phyloP scores from a whole-genome alignment of 768 basidiomycete species.

The Crepidotus variabilis region DNA sequence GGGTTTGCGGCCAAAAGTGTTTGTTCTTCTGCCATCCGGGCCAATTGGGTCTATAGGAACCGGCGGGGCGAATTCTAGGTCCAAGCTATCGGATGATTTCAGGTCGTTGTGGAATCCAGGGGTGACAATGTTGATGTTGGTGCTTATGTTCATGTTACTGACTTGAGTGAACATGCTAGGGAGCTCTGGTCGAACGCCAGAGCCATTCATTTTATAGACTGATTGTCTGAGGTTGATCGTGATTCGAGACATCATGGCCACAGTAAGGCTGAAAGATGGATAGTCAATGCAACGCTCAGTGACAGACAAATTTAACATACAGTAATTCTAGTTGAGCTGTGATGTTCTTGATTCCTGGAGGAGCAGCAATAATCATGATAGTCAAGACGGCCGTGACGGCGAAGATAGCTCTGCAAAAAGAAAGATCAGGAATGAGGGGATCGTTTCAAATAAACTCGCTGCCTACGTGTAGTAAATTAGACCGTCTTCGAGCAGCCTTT shows the following conservation, averaged over 20 bases:
- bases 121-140: conserved; percentile 12
- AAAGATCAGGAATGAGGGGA: neutral
- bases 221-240: conserved; percentile 53
- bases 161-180: conserved; percentile 21
- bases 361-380: conserved; percentile 39
- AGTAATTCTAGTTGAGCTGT: conserved; percentile 40
- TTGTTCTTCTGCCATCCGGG: neutral
- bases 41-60: neutral
- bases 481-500: conserved; percentile 37
- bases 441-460: neutral
- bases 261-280: conserved; percentile 21
- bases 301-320: conserved; percentile 21
- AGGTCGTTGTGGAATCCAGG: conserved; percentile 14
- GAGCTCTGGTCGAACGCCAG: conserved; percentile 15
- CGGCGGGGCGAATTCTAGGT: conserved; percentile 1
- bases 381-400: conserved; percentile 37
- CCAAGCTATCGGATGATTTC: neutral
- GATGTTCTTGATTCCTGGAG: conserved; percentile 40
- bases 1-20: no score
- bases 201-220: conserved; percentile 19
- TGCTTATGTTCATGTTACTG: conserved; percentile 8
- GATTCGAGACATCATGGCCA: conserved; percentile 66
- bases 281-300: neutral
- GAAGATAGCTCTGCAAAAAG: conserved; percentile 32
- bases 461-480: conserved; percentile 39